phyloP scores from a whole-genome alignment of 2,329 filamentous ascomycete species.

The Beauveria caledonica region DNA sequence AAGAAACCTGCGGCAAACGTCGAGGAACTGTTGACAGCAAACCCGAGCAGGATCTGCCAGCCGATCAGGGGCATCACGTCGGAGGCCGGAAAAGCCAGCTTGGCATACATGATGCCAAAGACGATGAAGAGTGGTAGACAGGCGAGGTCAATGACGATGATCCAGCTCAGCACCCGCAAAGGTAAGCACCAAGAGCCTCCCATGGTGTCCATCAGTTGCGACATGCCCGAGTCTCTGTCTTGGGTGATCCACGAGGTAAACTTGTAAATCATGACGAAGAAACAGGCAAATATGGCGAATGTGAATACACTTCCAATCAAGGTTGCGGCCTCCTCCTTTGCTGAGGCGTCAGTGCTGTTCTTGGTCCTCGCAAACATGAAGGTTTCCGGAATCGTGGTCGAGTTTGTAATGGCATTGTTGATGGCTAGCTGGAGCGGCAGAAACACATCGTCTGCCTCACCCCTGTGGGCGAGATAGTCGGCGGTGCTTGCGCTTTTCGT shows the following conservation, averaged over 20 bases:
- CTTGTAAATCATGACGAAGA: constrained; percentile 11
- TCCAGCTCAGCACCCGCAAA: constrained; percentile 20
- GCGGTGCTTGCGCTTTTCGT: constrained; percentile 31
- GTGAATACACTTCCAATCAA: constrained; percentile 15
- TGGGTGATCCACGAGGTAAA: constrained; percentile 17
- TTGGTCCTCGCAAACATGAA: constrained; percentile 16
- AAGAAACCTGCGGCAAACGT: constrained; percentile 42
- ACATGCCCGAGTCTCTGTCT: constrained; percentile 24
- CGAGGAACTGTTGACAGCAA: constrained; percentile 53
- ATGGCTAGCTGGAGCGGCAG: constrained; percentile 26
- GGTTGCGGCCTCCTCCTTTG: not conserved
- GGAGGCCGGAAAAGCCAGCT: not conserved
- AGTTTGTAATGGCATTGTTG: constrained; percentile 24
- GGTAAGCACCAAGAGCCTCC: constrained; percentile 33
- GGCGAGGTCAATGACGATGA: constrained; percentile 19
- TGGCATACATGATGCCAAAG: constrained; percentile 20
- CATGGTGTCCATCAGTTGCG: constrained; percentile 27
- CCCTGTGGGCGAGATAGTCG: constrained; percentile 26
- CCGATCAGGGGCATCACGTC: constrained; percentile 20
- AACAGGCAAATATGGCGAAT: constrained; percentile 10
- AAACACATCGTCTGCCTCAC: constrained; percentile 15
- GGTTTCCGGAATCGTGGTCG: constrained; percentile 1
- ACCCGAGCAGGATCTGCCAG: constrained; percentile 39
- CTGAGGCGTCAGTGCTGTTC: not conserved
- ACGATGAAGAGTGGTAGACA: constrained; percentile 32